Conservation (phyloP, 202 grass and related monocot genomes). For the Sporobolus alterniflorus region DNA sequence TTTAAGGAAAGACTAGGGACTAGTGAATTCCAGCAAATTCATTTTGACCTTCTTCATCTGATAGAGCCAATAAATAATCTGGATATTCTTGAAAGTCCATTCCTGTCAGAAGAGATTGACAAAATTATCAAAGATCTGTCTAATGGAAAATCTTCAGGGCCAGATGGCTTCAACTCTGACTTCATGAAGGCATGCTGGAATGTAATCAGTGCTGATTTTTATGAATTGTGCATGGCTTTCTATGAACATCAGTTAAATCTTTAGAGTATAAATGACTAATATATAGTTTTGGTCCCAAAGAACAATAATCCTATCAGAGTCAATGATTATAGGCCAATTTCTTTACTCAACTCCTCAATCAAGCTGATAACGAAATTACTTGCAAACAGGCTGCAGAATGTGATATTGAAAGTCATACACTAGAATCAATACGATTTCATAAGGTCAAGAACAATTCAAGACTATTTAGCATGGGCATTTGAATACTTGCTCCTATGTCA, state of each 20-base stretch:
- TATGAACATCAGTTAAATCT: not conserved
- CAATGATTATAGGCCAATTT: not conserved
- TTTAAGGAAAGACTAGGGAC: not conserved
- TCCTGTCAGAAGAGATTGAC: not conserved
- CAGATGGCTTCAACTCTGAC: not conserved
- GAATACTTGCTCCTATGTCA: too few relatives aligned
- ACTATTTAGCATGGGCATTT: not conserved
- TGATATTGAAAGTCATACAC: not conserved
- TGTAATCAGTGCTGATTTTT: not conserved
- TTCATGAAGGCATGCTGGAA: not conserved
- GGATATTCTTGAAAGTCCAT: not conserved
- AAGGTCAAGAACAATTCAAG: not conserved
- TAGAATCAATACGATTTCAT: not conserved
- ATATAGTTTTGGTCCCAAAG: not conserved
- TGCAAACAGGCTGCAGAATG: not conserved
- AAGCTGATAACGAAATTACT: not conserved
- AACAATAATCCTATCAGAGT: not conserved
- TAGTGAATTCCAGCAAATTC: not conserved
- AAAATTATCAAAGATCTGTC: not conserved
- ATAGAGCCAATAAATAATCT: fast-evolving
- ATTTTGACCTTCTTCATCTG: not conserved
- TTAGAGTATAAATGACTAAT: not conserved
- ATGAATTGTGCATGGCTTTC: not conserved
- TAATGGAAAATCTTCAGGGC: not conserved
- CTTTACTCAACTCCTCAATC: not conserved